Percentiles rank a stretch among this genome's conserved stretches.
Conservation (phyloP, 768 basidiomycete genomes). For the Pulveroboletus sp. region DNA sequence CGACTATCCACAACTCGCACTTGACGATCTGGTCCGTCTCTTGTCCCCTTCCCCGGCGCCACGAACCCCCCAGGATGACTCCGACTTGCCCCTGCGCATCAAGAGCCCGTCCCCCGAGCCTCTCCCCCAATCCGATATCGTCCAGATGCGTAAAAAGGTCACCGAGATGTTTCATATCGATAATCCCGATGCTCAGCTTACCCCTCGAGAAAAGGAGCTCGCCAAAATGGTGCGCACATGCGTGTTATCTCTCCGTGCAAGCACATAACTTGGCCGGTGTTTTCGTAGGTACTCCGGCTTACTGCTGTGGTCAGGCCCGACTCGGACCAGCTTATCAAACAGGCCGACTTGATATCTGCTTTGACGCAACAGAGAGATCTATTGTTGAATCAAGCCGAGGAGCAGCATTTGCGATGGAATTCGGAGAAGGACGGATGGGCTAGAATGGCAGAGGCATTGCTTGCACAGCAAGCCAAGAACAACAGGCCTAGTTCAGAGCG, state of each 20-base stretch:
- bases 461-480: conserved; percentile 45
- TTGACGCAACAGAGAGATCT: conserved; percentile 59
- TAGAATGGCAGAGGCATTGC: conserved; percentile 64
- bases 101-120: conserved; percentile 33
- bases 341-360: conserved; percentile 60
- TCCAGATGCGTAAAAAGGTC: conserved; percentile 46
- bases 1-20: conserved; percentile 41
- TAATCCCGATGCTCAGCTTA: conserved; percentile 21
- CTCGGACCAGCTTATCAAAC: conserved; percentile 49
- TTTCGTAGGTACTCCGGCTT: conserved; percentile 46
- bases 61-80: conserved; percentile 16
- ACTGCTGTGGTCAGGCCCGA: conserved; percentile 39
- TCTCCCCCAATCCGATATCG: conserved; percentile 47
- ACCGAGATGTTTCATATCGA: conserved; percentile 40
- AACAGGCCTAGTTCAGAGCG: conserved; percentile 35
- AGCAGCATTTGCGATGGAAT: conserved; percentile 60
- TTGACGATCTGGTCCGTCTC: conserved; percentile 56
- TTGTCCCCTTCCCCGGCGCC: conserved; percentile 51
- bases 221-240: conserved; percentile 51
- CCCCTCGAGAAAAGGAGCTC: conserved; percentile 48
- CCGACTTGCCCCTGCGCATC: conserved; percentile 16
- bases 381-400: conserved; percentile 48
- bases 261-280: conserved; percentile 4
- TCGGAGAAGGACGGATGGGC: conserved; percentile 65
- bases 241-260: conserved; percentile 5